Base-by-base conservation (phyloP, 177 flowering plant genomes). In the Telopea speciosissima region DNA sequence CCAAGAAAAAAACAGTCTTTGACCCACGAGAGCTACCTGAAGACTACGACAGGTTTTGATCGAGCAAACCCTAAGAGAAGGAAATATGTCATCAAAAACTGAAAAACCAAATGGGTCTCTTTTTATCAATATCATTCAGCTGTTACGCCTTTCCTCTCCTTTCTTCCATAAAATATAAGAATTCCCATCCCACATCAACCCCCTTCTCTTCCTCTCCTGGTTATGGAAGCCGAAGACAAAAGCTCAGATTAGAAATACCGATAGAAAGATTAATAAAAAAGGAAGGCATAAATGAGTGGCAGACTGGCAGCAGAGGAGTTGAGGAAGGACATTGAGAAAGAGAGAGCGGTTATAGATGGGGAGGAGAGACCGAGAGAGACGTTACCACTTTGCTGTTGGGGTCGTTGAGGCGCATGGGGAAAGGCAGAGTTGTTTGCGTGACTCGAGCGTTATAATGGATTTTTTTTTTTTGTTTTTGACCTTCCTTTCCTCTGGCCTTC, bases 51-150 rank as follows among this genome's bases (percentile, higher is more conserved):
- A 65, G 42, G 67, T 7, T 65, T 40, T 22, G 25, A 22, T 40
- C 17, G 67, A 65, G 8, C 52, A 40, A n/a, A 65, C 67, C 52
- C 67, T 65, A 65, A 22, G 19, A 40, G 67, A 40, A 8, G 40
- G 67, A n/a, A 6, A 28, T 8, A 36, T 36, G 6, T 36, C 40
- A 31, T 10, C 13, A 19, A 64, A 28, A 63, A 26, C 1, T 36
- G 40, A 8, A 6, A 63, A 63, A 14, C 16, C 17, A 26, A 28
- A 26, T 1, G 21, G 13, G 6, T 63, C 24, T 63, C 31, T 14
- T 60, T 19, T 60, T 60, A 1, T 60, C 7, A 19, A 1, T 36
- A 6, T 36, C 40, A 36, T 36, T 36, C 40, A 36, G 40, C 40
- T 5, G 40, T 8, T 36, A 36, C 40, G 8, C 40, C 9, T 36